A percentile compares a stretch with the other conserved stretches of the same genome.
Conservation (phyloP, 768 basidiomycete genomes). For the Sarcomyxa edulis region DNA sequence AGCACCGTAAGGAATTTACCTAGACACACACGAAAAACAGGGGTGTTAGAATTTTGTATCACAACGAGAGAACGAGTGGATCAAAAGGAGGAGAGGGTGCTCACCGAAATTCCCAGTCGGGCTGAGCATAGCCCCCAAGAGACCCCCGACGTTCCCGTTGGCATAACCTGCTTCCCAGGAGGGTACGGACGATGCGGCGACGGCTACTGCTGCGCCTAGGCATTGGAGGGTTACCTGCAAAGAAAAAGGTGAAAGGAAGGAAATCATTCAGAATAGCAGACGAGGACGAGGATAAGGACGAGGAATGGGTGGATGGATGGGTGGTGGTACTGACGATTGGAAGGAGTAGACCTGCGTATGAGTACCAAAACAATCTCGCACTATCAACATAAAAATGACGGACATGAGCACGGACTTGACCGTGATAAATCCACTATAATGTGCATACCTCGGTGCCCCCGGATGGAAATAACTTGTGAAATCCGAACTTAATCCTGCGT, state of each 20-base stretch:
- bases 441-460: constrained; percentile 34
- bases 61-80: too few species aligned
- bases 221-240: constrained; percentile 39
- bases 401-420: not conserved
- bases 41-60: too few species aligned
- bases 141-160: constrained; percentile 52
- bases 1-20: constrained; percentile 67
- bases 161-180: constrained; percentile 53
- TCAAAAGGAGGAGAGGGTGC: too few species aligned
- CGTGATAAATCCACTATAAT: not conserved
- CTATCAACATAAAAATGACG: constrained; percentile 27
- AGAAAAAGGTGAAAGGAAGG: constrained; percentile 13
- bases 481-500: constrained; percentile 41
- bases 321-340: constrained; percentile 44
- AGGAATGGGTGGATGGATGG: too few species aligned
- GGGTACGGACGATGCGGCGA: constrained; percentile 49
- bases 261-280: too few species aligned
- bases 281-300: too few species aligned
- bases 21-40: too few species aligned
- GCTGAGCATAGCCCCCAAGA: constrained; percentile 54
- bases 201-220: constrained; percentile 65
- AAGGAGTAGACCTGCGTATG: constrained; percentile 61
- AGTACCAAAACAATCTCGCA: constrained; percentile 52
- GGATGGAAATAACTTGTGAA: constrained; percentile 51
- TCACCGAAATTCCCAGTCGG: constrained; percentile 64